Base-by-base conservation (phyloP, 2,329 filamentous ascomycete genomes). In the Ophidiomyces ophidiicola region DNA sequence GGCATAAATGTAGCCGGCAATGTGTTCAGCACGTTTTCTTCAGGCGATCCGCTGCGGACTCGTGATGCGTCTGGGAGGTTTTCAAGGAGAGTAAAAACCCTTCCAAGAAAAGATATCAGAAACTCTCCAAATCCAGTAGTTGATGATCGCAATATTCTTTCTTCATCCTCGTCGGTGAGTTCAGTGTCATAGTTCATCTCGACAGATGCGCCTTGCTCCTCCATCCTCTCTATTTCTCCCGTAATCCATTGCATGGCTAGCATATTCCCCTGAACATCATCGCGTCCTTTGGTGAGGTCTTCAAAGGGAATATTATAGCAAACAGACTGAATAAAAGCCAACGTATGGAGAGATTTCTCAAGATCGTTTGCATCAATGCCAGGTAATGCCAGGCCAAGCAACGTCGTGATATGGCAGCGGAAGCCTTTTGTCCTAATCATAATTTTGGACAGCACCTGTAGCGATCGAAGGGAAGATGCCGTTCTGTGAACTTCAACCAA, bases 311-410 rank as follows among this genome's bases (percentile, higher is more conserved):
- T 92, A 53, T 88, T 93, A 65, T 94, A 96, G 44, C 86, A 88
- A 8, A 96, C 84, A 42, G 84, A 82, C 60, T 96, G 88, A 42
- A 98, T 90, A 57, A 94, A 94, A 49, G 87, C 84, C 42, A 98
- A 69, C 0, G 90, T 92, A 59, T 94, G 84, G 50, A 94, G 74
- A 0, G 90, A 96, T 69, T 98, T 98, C 56, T 90, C 87, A 18
- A 98, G 67, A 61, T 98, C 90, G 56, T 98, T 98, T 47, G 92
- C 87, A 61, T 98, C 92, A 43, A 98, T 93, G 15, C 90, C 92
- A 0, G 92, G 92, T 21, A 98, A 68, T 3, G 88, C 85, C 44
- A 98, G 70, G 4, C 88, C 90, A n/a, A 98, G 67, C 24, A 98
- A 67, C 0, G 88, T 88, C 1, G 90, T 98, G 46, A 98, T 79